phyloP scores from a whole-genome alignment of 305 asterid genomes.

The Fraxinus angustifolia region DNA sequence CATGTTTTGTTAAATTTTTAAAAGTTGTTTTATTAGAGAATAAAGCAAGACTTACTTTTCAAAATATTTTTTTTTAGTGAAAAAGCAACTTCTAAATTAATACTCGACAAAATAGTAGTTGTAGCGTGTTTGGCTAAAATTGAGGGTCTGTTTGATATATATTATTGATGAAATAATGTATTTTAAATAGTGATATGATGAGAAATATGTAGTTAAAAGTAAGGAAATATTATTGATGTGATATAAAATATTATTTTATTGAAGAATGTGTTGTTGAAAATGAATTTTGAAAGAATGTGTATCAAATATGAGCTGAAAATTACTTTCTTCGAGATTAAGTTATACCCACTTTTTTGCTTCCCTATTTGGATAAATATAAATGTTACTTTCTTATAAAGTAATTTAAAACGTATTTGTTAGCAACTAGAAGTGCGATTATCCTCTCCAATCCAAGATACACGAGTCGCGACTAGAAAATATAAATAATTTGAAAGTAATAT shows the following conservation, averaged over 20 bases:
- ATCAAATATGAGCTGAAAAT: neutral
- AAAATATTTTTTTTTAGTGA: neutral
- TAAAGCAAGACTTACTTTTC: neutral
- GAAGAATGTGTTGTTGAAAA: too few relatives aligned
- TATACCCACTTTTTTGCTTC: neutral
- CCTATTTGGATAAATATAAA: neutral
- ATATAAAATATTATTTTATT: too few relatives aligned
- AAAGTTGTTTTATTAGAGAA: neutral
- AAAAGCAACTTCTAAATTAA: neutral
- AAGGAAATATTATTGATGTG: too few relatives aligned
- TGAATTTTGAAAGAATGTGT: too few relatives aligned
- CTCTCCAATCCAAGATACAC: too few relatives aligned
- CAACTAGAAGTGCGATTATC: neutral
- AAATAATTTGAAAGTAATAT: too few relatives aligned
- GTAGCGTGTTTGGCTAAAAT: neutral
- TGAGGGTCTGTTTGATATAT: neutral
- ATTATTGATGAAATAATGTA: too few relatives aligned
- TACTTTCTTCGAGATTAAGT: neutral
- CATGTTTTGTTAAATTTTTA: neutral
- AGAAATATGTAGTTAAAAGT: too few relatives aligned
- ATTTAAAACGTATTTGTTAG: neutral
- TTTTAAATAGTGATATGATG: too few relatives aligned
- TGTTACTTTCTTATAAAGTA: neutral
- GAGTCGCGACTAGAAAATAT: too few relatives aligned
- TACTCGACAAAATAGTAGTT: neutral